phyloP scores from a whole-genome alignment of 345 rosid species.

The Sonneratia caseolaris region DNA sequence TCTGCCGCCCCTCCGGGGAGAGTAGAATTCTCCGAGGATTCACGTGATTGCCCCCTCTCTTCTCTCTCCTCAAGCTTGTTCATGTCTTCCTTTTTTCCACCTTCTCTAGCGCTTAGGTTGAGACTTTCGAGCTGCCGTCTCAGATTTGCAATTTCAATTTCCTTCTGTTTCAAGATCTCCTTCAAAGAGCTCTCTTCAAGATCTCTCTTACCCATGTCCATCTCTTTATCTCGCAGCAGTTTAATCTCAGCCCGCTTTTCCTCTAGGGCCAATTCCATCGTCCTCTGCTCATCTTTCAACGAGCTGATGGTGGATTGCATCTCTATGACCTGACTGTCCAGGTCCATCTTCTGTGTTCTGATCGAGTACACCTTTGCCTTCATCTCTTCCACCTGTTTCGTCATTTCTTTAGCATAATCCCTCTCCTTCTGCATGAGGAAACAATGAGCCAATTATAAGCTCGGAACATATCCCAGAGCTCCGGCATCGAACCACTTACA shows the following conservation, averaged over 20 bases:
- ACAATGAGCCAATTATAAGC: background rate
- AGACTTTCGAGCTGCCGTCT: constrained; percentile 24
- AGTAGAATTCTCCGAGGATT: background rate
- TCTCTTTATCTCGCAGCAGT: constrained; percentile 18
- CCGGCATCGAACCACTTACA: background rate
- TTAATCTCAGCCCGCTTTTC: constrained; percentile 37
- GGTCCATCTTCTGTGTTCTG: constrained; percentile 41
- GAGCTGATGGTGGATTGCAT: constrained; percentile 46
- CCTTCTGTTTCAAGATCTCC: constrained; percentile 41
- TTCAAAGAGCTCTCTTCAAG: constrained; percentile 19
- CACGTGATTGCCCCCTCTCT: background rate
- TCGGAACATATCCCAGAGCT: background rate
- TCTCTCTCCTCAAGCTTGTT: background rate
- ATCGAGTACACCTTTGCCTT: constrained; percentile 30
- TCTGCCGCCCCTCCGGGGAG: background rate
- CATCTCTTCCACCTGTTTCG: constrained; percentile 33
- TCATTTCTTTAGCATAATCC: constrained; percentile 32
- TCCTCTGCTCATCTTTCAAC: constrained; percentile 41
- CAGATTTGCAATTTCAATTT: constrained; percentile 33
- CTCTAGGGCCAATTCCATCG: constrained; percentile 34
- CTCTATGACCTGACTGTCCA: constrained; percentile 31
- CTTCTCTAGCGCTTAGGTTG: constrained; percentile 8
- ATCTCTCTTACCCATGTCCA: constrained; percentile 13
- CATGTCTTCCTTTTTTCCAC: background rate
- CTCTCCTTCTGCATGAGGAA: constrained; percentile 35